Evolutionary conservation across 2,329 filamentous ascomycete genomes (phyloP).

Genomic region (Cryphonectria naterciae): DNA sequence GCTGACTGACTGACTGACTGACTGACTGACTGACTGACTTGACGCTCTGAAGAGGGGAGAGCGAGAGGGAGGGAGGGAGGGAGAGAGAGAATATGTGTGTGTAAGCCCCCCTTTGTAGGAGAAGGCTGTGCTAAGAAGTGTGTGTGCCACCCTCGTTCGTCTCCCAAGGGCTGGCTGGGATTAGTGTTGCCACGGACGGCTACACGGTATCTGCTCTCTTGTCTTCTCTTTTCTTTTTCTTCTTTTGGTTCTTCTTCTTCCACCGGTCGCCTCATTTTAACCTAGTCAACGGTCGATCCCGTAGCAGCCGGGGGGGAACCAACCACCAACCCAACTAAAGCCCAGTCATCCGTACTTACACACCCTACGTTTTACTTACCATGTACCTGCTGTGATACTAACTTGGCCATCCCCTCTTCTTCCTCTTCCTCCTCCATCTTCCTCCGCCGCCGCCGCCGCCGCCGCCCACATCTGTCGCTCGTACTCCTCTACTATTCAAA

Average conservation of each 20-base stretch:
- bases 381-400: neutral
- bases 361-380: neutral
- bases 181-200: too few relatives aligned
- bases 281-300: neutral
- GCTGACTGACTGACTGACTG: neutral
- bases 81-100: too few relatives aligned
- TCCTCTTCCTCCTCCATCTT: neutral
- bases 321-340: neutral
- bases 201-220: neutral
- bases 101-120: too few relatives aligned
- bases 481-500: too few relatives aligned
- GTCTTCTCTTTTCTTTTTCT: neutral
- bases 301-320: neutral
- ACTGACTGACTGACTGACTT: too few relatives aligned
- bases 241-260: neutral
- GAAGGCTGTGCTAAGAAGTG: too few relatives aligned
- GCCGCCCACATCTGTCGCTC: neutral
- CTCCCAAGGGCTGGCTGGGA: too few relatives aligned
- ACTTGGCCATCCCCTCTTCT: neutral
- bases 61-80: too few relatives aligned
- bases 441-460: neutral
- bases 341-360: neutral
- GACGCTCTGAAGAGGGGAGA: neutral
- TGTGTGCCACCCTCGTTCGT: too few relatives aligned
- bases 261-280: constrained; percentile 9